Evolutionary conservation across 2,329 filamentous ascomycete genomes (phyloP), one percentile per base, ranked within the genome.

Genomic region (Nemania serpens): DNA sequence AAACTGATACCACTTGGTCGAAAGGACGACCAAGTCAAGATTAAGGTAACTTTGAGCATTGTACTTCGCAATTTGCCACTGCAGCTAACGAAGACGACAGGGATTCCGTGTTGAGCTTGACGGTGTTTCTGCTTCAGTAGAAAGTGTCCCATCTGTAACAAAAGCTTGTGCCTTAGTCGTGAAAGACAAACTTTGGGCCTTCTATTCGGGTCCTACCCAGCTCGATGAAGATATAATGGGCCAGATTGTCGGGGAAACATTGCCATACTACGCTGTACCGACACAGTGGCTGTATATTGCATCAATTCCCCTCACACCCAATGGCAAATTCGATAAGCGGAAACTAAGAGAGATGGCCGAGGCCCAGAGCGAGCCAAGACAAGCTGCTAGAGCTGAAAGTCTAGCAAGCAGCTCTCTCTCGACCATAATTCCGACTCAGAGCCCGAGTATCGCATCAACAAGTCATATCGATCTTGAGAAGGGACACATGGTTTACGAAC

Each of bases 81-180:
- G 50, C 45, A 25, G 45, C 55, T 65, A 42, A 66, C 47, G 5
- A 13, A 20, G 9, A 18, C 9, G 12, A 41, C 54, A 77, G 78
- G 84, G 84, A 7, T 86, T 87, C 69, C 82, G 85, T 22, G 82
- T 88, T 47, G 84, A 87, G 70, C 79, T 87, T 10, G 84, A 86
- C 57, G 82, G 84, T 37, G 79, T 87, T 29, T 78, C 83, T 1
- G 73, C 78, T n/a, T 79, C 80, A 12, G 75, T 84, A 58, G 79
- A 78, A 64, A 75, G 76, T 43, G 78, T 77, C 20, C 75, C 79
- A 0, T 77, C 76, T 2, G 77, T 86, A 33, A 76, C 71, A 54
- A 79, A 79, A 65, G 82, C 79, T 2, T 79, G 79, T 29, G 78
- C 79, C 5, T 70, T 84, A 39, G 70, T 82, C 36, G 75, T 84